Percentiles rank a stretch among this genome's conserved stretches.
Evolutionary conservation across 148 eudicot species (phyloP).

Genomic region (Cornus suecica): DNA sequence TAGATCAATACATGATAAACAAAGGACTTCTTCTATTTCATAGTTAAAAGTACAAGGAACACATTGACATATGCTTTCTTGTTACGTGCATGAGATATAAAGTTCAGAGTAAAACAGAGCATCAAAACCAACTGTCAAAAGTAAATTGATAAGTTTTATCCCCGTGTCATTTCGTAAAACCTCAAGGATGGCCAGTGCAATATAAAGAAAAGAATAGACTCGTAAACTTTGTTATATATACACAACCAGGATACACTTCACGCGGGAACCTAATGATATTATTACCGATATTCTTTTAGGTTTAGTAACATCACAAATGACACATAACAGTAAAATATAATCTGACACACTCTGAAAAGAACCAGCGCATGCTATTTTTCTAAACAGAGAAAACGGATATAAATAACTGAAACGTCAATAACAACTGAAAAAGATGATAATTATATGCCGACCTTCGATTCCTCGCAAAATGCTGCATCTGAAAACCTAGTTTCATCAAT

Average conservation of each 20-base stretch:
- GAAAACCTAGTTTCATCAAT: constrained; percentile 25
- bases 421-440: background rate
- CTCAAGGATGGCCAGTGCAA: background rate
- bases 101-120: background rate
- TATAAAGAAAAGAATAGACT: no score
- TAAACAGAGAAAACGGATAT: no score
- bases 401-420: background rate
- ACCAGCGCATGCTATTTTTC: background rate
- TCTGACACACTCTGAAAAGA: background rate
- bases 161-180: background rate
- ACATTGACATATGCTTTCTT: no score
- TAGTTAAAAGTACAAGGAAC: no score
- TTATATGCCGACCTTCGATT: constrained; percentile 17
- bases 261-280: background rate
- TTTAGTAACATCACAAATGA: background rate
- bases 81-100: no score
- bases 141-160: no score
- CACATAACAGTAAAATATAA: background rate
- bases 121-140: background rate
- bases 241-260: background rate
- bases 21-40: no score
- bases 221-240: no score
- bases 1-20: no score
- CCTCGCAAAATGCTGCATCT: constrained; percentile 14
- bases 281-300: background rate